Evolutionary conservation across 768 basidiomycete genomes (phyloP).

Genomic region (Amyloporia xantha): DNA sequence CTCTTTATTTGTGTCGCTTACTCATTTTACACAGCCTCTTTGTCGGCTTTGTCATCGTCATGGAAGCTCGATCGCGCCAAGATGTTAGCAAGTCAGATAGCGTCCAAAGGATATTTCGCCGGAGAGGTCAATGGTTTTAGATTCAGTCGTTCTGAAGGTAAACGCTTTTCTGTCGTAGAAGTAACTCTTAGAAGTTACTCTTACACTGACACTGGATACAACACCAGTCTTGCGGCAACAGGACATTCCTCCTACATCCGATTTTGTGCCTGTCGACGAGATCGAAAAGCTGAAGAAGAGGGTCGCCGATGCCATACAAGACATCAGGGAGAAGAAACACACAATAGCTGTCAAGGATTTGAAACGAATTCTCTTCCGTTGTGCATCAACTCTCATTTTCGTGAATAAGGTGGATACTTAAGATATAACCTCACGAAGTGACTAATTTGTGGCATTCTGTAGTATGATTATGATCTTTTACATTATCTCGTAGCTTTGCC

Average conservation of each 20-base stretch:
- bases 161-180: too few relatives aligned
- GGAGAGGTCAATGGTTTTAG: conserved; percentile 83
- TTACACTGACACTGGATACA: neutral
- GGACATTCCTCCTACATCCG: conserved; percentile 16
- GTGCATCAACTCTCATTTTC: conserved; percentile 75
- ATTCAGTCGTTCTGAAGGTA: conserved; percentile 60
- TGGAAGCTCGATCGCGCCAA: conserved; percentile 82
- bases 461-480: conserved; percentile 83
- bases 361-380: conserved; percentile 79
- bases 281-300: conserved; percentile 60
- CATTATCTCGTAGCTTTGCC: conserved; percentile 85
- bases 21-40: conserved; percentile 38
- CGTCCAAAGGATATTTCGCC: conserved; percentile 83
- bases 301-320: conserved; percentile 57
- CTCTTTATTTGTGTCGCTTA: neutral
- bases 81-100: conserved; percentile 75
- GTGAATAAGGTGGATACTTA: conserved; percentile 55
- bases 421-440: neutral
- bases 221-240: neutral
- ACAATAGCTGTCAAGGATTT: conserved; percentile 76
- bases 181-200: neutral
- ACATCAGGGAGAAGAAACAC: conserved; percentile 66
- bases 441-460: neutral
- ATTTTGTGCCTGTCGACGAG: conserved; percentile 51
- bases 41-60: conserved; percentile 45